phyloP scores from a whole-genome alignment of 2,329 filamentous ascomycete species.

The Truncatella angustata region DNA sequence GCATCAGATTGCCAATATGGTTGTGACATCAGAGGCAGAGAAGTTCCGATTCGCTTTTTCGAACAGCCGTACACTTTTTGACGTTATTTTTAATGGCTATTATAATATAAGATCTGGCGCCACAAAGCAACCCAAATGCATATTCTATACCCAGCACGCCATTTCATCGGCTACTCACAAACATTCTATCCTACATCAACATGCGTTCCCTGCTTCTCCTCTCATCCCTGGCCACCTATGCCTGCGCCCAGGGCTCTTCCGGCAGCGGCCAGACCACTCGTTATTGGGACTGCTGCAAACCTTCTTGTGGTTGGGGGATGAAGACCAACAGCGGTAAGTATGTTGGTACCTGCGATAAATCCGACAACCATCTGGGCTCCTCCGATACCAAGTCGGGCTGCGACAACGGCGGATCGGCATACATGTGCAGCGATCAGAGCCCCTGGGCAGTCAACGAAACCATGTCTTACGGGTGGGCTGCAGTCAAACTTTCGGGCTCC shows the following conservation, averaged over 20 bases:
- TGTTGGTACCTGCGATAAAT: conserved; percentile 52
- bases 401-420: conserved; percentile 52
- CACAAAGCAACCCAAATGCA: background rate
- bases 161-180: background rate
- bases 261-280: conserved; percentile 32
- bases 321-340: conserved; percentile 53
- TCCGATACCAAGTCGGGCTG: conserved; percentile 51
- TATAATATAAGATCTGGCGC: background rate
- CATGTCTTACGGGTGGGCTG: conserved; percentile 63
- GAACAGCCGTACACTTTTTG: no score
- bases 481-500: conserved; percentile 53
- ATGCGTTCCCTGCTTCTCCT: conserved; percentile 20
- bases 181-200: background rate
- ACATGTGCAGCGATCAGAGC: conserved; percentile 59
- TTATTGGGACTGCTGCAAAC: background rate
- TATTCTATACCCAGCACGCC: background rate
- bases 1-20: background rate
- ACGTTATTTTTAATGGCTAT: no score
- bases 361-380: conserved; percentile 53
- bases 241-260: conserved; percentile 22
- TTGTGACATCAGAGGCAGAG: background rate
- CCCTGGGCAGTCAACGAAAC: conserved; percentile 60
- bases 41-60: no score
- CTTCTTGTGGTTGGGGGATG: conserved; percentile 52
- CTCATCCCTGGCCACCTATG: conserved; percentile 14